phyloP scores from a whole-genome alignment of 1,139 yeast species.

The Citeromyces hawaiiensis region DNA sequence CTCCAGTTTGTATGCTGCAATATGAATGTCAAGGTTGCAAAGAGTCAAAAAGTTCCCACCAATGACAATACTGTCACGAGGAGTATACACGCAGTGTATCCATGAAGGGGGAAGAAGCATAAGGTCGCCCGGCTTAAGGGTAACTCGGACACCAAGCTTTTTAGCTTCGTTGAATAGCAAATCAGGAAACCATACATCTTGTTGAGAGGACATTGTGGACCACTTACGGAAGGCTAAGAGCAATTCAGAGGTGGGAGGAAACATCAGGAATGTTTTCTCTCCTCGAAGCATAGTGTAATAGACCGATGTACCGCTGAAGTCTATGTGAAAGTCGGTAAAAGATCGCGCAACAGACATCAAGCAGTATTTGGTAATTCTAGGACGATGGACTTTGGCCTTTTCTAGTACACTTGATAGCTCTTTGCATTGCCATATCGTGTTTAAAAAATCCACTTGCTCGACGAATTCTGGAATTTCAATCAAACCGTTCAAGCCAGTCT shows the following conservation, averaged over 20 bases:
- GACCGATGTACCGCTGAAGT: slow-evolving; percentile 88
- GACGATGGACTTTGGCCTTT: slow-evolving; percentile 20
- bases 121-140: slow-evolving; percentile 56
- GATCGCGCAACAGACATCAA: slow-evolving; percentile 76
- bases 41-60: slow-evolving; percentile 80
- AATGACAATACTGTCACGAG: slow-evolving; percentile 65
- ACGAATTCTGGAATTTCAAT: slow-evolving; percentile 59
- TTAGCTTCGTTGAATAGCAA: slow-evolving; percentile 15
- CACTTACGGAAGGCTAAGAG: slow-evolving; percentile 51
- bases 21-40: slow-evolving; percentile 47
- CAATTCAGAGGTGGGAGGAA: slow-evolving; percentile 61
- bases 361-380: slow-evolving; percentile 75
- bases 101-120: slow-evolving; percentile 84
- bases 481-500: slow-evolving; percentile 32
- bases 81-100: slow-evolving; percentile 87
- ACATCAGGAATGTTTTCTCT: slow-evolving; percentile 57
- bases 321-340: slow-evolving; percentile 83
- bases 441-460: slow-evolving; percentile 55
- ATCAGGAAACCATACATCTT: slow-evolving; percentile 56
- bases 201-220: slow-evolving; percentile 58
- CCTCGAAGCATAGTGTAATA: slow-evolving; percentile 76
- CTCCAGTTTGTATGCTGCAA: slow-evolving; percentile 51
- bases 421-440: slow-evolving; percentile 40
- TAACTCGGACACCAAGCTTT: slow-evolving; percentile 44
- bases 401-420: slow-evolving; percentile 6